Evolutionary conservation across 345 rosid genomes (phyloP).

Genomic region (Rhodamnia rubescens): DNA sequence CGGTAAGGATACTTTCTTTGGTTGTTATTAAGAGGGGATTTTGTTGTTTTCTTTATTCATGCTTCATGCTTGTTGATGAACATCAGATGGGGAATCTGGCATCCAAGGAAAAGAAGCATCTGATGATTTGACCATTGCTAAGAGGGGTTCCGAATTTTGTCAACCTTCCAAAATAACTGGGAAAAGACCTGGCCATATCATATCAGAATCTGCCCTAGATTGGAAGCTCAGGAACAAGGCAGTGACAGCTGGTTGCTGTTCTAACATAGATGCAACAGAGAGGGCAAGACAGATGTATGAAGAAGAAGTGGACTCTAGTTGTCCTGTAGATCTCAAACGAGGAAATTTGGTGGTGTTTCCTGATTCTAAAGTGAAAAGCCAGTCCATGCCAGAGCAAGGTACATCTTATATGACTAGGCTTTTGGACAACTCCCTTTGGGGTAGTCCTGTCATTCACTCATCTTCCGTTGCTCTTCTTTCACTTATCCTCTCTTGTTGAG

Average conservation of each 20-base stretch:
- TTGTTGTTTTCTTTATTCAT: not conserved
- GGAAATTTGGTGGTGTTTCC: constrained; percentile 7
- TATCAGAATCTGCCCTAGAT: constrained; percentile 6
- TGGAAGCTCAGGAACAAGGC: not conserved
- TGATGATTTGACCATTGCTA: constrained; percentile 17
- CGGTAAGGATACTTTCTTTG: constrained; percentile 12
- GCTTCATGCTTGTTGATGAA: not conserved
- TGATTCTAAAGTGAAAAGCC: constrained; percentile 31
- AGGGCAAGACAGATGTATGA: constrained; percentile 4
- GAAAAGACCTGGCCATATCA: constrained; percentile 26
- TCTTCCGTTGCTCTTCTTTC: not conserved
- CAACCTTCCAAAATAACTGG: constrained; percentile 16
- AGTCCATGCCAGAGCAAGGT: constrained; percentile 29
- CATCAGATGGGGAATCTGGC: constrained; percentile 44
- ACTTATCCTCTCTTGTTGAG: not conserved
- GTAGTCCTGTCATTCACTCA: not conserved
- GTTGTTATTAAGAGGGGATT: not conserved
- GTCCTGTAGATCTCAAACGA: constrained; percentile 2
- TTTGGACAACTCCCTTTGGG: not conserved
- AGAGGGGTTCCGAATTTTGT: constrained; percentile 2
- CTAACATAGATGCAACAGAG: not conserved
- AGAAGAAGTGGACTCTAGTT: constrained; percentile 9
- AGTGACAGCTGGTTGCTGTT: not conserved
- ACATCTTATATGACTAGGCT: not conserved
- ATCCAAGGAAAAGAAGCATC: constrained; percentile 30